These are phyloP conservation scores for Claviceps sp. DNA, from an alignment of 2,329 filamentous ascomycete species.

Conservation along the genomic window DNA sequence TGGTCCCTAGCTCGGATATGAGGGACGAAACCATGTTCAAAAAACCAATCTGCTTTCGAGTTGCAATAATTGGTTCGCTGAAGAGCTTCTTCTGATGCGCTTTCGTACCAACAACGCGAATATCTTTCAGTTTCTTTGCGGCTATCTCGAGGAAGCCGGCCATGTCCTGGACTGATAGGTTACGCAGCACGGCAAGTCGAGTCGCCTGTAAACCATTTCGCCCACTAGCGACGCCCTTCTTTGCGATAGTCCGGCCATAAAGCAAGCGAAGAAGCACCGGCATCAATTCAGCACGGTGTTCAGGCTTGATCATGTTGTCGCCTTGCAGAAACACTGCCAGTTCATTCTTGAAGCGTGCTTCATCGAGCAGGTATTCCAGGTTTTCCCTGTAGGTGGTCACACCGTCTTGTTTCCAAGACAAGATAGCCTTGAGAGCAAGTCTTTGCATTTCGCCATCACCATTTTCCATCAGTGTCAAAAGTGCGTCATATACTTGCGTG, in stretches of 20 bases:
- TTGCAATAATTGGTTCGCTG: constrained; percentile 43
- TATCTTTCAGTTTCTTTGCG: constrained; percentile 52
- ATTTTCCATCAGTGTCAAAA: constrained; percentile 67
- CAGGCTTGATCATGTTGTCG: constrained; percentile 56
- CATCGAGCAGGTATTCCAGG: constrained; percentile 75
- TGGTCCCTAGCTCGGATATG: constrained; percentile 68
- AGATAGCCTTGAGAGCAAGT: constrained; percentile 66
- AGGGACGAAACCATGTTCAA: constrained; percentile 84
- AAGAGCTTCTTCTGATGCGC: constrained; percentile 39
- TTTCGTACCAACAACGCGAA: constrained; percentile 42
- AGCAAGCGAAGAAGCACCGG: constrained; percentile 76
- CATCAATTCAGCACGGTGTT: constrained; percentile 63
- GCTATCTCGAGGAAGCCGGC: constrained; percentile 74
- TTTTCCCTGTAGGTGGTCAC: constrained; percentile 74
- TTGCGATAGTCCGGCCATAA: constrained; percentile 79
- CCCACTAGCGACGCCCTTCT: constrained; percentile 62
- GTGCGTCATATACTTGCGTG: constrained; percentile 59
- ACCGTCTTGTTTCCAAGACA: constrained; percentile 75
- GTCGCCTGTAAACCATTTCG: constrained; percentile 71
- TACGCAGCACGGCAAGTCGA: constrained; percentile 67
- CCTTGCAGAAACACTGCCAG: constrained; percentile 77
- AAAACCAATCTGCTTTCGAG: constrained; percentile 78
- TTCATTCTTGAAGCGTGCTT: constrained; percentile 84
- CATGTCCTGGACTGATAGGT: constrained; percentile 61
- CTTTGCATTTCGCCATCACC: constrained; percentile 87